Evolutionary conservation across 2,329 filamentous ascomycete species (phyloP).

Genomic region (Seiridium cupressi): DNA sequence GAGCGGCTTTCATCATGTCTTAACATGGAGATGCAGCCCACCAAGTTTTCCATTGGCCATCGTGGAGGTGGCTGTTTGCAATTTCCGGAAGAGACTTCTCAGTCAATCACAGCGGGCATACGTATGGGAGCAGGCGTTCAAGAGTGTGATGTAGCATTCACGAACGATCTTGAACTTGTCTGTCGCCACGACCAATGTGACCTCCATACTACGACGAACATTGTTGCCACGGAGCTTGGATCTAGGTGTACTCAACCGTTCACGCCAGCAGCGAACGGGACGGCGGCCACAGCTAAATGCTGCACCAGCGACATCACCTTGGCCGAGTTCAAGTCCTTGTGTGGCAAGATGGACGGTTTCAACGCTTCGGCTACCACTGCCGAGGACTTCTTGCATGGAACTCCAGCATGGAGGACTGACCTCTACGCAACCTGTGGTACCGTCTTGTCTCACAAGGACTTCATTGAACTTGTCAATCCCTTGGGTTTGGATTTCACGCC

Average conservation of each 20-base stretch:
- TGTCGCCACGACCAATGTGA: constrained; percentile 69
- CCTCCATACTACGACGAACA: constrained; percentile 67
- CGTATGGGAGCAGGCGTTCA: constrained; percentile 66
- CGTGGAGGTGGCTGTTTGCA: constrained; percentile 61
- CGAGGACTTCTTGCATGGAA: constrained; percentile 56
- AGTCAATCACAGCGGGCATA: constrained; percentile 60
- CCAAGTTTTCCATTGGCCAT: constrained; percentile 59
- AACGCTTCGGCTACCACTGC: constrained; percentile 58
- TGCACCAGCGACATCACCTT: constrained; percentile 71
- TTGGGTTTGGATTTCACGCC: constrained; percentile 63
- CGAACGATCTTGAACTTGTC: constrained; percentile 62
- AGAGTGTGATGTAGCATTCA: constrained; percentile 69
- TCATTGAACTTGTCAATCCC: constrained; percentile 57
- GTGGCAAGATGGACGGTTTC: constrained; percentile 68
- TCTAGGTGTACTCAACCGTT: constrained; percentile 64
- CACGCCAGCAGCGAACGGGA: constrained; percentile 48
- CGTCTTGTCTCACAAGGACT: constrained; percentile 59
- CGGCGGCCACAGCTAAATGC: constrained; percentile 60
- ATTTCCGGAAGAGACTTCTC: constrained; percentile 62
- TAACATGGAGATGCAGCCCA: constrained; percentile 49
- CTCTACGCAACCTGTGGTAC: constrained; percentile 64
- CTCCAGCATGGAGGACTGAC: constrained; percentile 61
- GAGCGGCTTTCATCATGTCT: constrained; percentile 56
- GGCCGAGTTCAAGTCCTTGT: constrained; percentile 65
- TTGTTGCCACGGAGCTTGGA: constrained; percentile 59